phyloP scores from a whole-genome alignment of 495 filamentous ascomycete species.

The Chlorociboria aeruginascens region DNA sequence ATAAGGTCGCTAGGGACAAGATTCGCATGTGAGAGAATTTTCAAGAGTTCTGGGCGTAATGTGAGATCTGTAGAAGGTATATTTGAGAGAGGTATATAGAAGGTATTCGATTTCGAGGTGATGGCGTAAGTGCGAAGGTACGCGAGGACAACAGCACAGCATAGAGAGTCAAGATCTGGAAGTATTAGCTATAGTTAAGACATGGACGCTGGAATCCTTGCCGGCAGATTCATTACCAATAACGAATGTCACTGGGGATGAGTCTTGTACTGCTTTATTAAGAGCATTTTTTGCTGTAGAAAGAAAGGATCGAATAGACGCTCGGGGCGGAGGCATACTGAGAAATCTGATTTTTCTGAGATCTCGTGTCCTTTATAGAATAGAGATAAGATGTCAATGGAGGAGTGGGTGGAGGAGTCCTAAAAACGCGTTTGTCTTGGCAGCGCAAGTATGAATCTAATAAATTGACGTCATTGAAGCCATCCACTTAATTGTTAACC shows the following conservation, averaged over 20 bases:
- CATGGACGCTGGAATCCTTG: slow-evolving; percentile 12
- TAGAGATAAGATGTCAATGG: neutral
- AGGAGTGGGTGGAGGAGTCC: neutral
- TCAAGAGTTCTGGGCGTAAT: slow-evolving; percentile 71
- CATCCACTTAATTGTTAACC: neutral
- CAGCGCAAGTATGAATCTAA: neutral
- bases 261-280: neutral
- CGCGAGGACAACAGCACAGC: slow-evolving; percentile 71
- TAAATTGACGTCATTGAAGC: neutral
- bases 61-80: slow-evolving; percentile 55
- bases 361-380: too few species aligned
- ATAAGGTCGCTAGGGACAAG: slow-evolving; percentile 33
- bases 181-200: neutral
- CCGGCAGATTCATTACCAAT: slow-evolving; percentile 66
- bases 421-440: neutral
- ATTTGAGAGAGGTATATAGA: slow-evolving; percentile 76
- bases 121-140: slow-evolving; percentile 57
- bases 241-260: slow-evolving; percentile 44
- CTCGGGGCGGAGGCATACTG: slow-evolving; percentile 14
- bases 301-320: slow-evolving; percentile 16
- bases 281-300: slow-evolving; percentile 8
- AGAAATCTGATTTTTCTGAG: too few species aligned
- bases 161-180: slow-evolving; percentile 82
- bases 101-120: slow-evolving; percentile 29
- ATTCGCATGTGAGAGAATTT: slow-evolving; percentile 33